Conservation (phyloP, 2,329 filamentous ascomycete species). For the Paecilomyces sp. region DNA sequence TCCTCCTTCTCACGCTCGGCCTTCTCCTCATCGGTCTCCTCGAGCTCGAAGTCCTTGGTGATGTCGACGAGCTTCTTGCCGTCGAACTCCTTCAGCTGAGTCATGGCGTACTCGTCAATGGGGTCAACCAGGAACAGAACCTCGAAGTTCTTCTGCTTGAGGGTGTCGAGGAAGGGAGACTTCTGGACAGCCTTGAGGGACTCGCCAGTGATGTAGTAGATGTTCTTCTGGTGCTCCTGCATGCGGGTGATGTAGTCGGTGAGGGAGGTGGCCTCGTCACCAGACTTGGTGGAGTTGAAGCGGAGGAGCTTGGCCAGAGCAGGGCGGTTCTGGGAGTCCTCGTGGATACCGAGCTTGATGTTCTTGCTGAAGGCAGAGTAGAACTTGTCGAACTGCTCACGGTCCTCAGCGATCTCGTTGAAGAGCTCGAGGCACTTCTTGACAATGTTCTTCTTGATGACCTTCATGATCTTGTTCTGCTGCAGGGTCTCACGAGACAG, state of each 20-base stretch:
- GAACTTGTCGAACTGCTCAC: constrained; percentile 99
- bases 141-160: constrained; percentile 99
- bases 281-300: constrained; percentile 98
- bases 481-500: constrained; percentile 99
- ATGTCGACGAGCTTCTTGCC: constrained; percentile 99
- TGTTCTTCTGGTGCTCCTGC: constrained; percentile 99
- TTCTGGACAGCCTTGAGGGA: constrained; percentile 96
- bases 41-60: constrained; percentile 99
- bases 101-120: constrained; percentile 99
- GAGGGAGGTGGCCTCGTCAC: constrained; percentile 90
- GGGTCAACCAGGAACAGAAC: constrained; percentile 99
- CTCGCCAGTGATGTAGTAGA: constrained; percentile 99
- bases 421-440: constrained; percentile 99
- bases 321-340: constrained; percentile 95
- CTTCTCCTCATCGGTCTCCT: constrained; percentile 99
- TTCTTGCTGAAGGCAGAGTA: constrained; percentile 99
- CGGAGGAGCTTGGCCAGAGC: constrained; percentile 95
- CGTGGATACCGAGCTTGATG: constrained; percentile 99
- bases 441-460: constrained; percentile 99
- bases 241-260: constrained; percentile 98
- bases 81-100: constrained; percentile 99
- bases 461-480: constrained; percentile 99
- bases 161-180: constrained; percentile 96
- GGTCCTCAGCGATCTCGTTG: constrained; percentile 97
- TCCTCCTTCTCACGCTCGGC: constrained; percentile 86